Evolutionary conservation across 2,329 filamentous ascomycete genomes (phyloP).

Genomic region (Arthroderma sp.): DNA sequence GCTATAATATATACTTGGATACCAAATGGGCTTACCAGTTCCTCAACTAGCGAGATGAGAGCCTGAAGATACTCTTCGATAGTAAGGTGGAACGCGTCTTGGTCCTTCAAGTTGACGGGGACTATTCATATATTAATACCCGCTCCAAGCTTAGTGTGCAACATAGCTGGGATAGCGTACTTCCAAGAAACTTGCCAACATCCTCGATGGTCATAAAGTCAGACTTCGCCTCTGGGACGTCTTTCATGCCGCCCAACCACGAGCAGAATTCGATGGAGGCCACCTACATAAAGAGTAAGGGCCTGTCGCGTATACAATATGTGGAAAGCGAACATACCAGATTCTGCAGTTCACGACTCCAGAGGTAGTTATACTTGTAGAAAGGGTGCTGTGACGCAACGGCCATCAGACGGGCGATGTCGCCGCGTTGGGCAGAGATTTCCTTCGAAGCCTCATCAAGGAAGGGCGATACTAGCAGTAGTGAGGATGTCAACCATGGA

Average conservation of each 20-base stretch:
- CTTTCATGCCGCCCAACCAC: slow-evolving; percentile 65
- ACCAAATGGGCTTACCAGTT: slow-evolving; percentile 45
- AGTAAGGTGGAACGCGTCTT: slow-evolving; percentile 84
- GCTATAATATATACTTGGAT: background rate
- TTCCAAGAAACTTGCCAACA: slow-evolving; percentile 61
- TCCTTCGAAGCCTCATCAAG: slow-evolving; percentile 55
- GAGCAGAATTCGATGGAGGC: slow-evolving; percentile 49
- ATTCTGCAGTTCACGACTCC: slow-evolving; percentile 73
- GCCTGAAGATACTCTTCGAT: slow-evolving; percentile 94
- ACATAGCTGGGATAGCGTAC: slow-evolving; percentile 33
- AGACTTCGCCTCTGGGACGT: slow-evolving; percentile 41
- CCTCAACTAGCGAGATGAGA: slow-evolving; percentile 75
- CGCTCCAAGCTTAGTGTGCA: background rate
- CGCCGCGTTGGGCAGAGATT: slow-evolving; percentile 59
- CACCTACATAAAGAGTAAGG: slow-evolving; percentile 31
- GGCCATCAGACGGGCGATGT: slow-evolving; percentile 54
- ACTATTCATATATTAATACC: slow-evolving; percentile 39
- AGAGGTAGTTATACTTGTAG: slow-evolving; percentile 92
- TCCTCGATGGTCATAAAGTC: slow-evolving; percentile 79
- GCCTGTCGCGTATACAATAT: slow-evolving; percentile 18
- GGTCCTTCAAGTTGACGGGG: slow-evolving; percentile 78
- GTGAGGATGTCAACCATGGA: background rate
- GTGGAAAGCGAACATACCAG: slow-evolving; percentile 39
- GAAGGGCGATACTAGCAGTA: slow-evolving; percentile 48
- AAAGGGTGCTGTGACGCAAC: slow-evolving; percentile 80